These are phyloP conservation scores for Lagenidium sp. DNA, from an alignment of 352 stramenopile genomes.

Conservation along the genomic window DNA sequence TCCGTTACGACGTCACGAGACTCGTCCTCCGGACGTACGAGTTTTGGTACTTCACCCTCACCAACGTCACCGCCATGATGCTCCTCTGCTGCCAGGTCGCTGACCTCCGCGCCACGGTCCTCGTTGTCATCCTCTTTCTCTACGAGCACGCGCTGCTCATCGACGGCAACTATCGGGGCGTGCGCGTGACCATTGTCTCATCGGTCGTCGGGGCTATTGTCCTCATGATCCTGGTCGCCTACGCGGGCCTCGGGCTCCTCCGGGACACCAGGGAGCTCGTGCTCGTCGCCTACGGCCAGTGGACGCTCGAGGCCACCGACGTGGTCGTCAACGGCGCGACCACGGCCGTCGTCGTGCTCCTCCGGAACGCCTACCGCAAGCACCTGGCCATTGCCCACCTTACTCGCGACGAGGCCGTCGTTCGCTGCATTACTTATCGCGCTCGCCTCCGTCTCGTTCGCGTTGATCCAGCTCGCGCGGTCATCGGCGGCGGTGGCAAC, in stretches of 20 bases:
- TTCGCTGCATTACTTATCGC: slow-evolving; percentile 13
- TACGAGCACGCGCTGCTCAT: slow-evolving; percentile 18
- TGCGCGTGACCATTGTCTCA: slow-evolving; percentile 4
- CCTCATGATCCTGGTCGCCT: slow-evolving; percentile 1
- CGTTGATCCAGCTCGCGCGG: too few relatives aligned
- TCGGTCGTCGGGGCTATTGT: neutral
- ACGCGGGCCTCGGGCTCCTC: neutral
- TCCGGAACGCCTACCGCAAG: slow-evolving; percentile 18
- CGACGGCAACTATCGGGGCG: slow-evolving; percentile 14
- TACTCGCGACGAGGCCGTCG: slow-evolving; percentile 4
- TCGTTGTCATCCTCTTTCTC: slow-evolving; percentile 8
- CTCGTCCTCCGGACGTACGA: slow-evolving; percentile 23
- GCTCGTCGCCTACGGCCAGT: slow-evolving; percentile 5
- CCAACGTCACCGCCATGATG: slow-evolving; percentile 7
- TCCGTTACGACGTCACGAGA: slow-evolving; percentile 14
- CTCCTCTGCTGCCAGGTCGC: slow-evolving; percentile 12
- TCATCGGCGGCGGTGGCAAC: too few relatives aligned
- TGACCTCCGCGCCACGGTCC: slow-evolving; percentile 12
- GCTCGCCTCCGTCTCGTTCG: neutral
- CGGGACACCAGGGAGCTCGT: slow-evolving; percentile 3
- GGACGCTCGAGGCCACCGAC: neutral
- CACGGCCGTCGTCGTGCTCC: slow-evolving; percentile 19
- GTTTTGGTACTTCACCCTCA: slow-evolving; percentile 26
- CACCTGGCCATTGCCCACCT: slow-evolving; percentile 6
- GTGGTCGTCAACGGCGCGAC: slow-evolving; percentile 16